A percentile compares a stretch with the other conserved stretches of the same genome.
These are phyloP conservation scores for Sugiyamaella valdiviana DNA, from an alignment of 805 yeast species.

Conservation along the genomic window DNA sequence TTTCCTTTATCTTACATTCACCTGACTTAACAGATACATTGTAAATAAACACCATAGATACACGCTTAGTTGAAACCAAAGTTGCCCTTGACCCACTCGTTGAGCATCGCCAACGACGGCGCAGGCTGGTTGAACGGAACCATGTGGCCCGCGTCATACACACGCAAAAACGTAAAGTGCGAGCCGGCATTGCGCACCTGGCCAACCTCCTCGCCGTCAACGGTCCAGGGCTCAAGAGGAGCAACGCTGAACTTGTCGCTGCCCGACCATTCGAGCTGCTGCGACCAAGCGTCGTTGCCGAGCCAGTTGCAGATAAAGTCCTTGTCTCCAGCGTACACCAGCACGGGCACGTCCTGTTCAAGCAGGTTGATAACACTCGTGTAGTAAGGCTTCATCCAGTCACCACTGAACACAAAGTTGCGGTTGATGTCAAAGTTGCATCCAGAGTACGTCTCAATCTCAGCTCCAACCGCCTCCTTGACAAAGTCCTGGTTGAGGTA, in stretches of 20 bases:
- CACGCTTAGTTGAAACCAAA: constrained; percentile 21
- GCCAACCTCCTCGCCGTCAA: constrained; percentile 34
- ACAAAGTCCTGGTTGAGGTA: constrained; percentile 76
- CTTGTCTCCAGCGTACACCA: constrained; percentile 92
- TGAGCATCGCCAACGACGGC: constrained; percentile 69
- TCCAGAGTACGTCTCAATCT: constrained; percentile 65
- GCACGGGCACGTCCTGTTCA: constrained; percentile 69
- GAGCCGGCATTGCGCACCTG: constrained; percentile 58
- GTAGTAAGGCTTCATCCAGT: constrained; percentile 88
- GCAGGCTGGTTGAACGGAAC: constrained; percentile 88
- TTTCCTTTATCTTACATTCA: no score
- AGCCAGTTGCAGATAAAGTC: constrained; percentile 97
- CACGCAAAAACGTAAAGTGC: constrained; percentile 72
- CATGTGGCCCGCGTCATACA: constrained; percentile 93
- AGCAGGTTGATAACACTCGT: constrained; percentile 60
- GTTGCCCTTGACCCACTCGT: constrained; percentile 78
- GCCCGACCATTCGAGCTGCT: constrained; percentile 58
- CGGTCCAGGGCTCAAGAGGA: constrained; percentile 32
- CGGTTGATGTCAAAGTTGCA: constrained; percentile 82
- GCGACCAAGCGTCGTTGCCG: constrained; percentile 83
- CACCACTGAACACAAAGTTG: constrained; percentile 81
- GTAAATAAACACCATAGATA: background rate
- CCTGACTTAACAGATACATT: no score
- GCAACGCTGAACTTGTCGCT: constrained; percentile 46
- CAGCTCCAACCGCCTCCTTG: constrained; percentile 80